Conservation (phyloP, 169 alveolate species). For the Babesia sp. region DNA sequence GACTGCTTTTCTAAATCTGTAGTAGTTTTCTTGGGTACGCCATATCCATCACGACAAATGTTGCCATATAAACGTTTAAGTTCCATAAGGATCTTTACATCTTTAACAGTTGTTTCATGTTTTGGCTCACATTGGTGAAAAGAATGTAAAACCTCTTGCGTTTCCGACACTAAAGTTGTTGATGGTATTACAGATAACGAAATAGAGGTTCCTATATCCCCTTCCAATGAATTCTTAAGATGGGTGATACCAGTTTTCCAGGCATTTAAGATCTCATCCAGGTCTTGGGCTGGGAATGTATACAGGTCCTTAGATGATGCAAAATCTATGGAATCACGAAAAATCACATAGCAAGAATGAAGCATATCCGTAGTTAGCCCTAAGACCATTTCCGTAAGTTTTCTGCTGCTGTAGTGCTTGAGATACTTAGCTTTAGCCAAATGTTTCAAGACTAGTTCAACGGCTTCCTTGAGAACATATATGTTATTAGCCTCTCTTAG, state of each 20-base stretch:
- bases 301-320: background rate
- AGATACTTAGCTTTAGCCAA: background rate
- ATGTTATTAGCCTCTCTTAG: background rate
- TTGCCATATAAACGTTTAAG: background rate
- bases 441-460: conserved; percentile 1
- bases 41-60: background rate
- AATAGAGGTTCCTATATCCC: background rate
- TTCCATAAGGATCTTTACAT: conserved; percentile 9
- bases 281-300: background rate
- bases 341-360: background rate
- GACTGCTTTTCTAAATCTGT: background rate
- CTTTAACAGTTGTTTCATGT: background rate
- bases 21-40: background rate
- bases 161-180: background rate
- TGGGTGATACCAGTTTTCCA: conserved; percentile 8
- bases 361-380: conserved; percentile 2
- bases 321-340: background rate
- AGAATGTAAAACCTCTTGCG: background rate
- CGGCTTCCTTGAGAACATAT: background rate
- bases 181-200: background rate
- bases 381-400: conserved; percentile 9
- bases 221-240: background rate
- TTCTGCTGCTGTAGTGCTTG: background rate
- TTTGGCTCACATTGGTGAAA: background rate
- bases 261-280: background rate